These are phyloP conservation scores for Syzygium syzygioides DNA, from an alignment of 441 rosid genomes.

Conservation along the genomic window DNA sequence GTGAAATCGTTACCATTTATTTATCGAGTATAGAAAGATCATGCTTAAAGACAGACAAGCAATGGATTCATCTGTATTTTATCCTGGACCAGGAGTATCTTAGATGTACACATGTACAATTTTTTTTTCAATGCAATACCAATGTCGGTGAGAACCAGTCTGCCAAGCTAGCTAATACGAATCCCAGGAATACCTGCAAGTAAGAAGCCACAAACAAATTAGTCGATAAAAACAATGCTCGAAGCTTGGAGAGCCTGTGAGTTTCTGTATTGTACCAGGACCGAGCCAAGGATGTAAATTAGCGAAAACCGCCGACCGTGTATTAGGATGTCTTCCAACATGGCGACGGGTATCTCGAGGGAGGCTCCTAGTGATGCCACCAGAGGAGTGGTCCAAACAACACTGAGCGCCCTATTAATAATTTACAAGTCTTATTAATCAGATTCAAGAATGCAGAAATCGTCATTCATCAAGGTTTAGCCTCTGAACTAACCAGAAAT, in stretches of 20 bases:
- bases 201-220: background rate
- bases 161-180: slow-evolving; percentile 12
- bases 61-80: background rate
- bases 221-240: background rate
- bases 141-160: slow-evolving; percentile 14
- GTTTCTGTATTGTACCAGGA: slow-evolving; percentile 5
- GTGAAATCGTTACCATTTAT: background rate
- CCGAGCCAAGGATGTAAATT: slow-evolving; percentile 9
- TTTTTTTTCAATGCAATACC: background rate
- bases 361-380: slow-evolving; percentile 25
- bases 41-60: background rate
- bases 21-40: background rate
- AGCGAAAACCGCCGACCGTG: slow-evolving; percentile 18
- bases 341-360: slow-evolving; percentile 23
- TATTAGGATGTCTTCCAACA: slow-evolving; percentile 23
- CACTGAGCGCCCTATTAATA: slow-evolving; percentile 20
- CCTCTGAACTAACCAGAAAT: slow-evolving; percentile 25
- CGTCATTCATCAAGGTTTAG: background rate
- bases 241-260: background rate
- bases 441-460: background rate
- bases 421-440: background rate
- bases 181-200: slow-evolving; percentile 21
- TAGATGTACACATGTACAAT: background rate
- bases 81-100: background rate
- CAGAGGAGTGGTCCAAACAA: slow-evolving; percentile 28